Conservation (phyloP, 176 grass and related monocot species). For the Triticum dicoccoides region DNA sequence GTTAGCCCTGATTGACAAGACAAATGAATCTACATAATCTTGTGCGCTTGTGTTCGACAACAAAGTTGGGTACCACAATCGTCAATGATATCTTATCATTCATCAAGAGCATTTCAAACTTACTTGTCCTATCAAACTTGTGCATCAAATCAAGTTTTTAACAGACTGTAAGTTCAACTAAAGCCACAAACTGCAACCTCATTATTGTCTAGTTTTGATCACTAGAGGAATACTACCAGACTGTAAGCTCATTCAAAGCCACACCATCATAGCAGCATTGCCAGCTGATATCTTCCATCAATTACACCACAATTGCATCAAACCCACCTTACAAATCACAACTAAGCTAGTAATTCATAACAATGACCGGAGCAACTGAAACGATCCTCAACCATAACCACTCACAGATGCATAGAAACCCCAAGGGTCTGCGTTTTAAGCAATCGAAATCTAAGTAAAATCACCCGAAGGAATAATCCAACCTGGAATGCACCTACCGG, state of each 20-base stretch:
- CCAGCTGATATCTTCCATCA: neutral
- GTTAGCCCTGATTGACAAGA: neutral
- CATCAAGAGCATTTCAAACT: neutral
- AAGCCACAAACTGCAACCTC: neutral
- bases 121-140: neutral
- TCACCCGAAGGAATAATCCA: neutral
- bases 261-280: neutral
- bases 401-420: neutral
- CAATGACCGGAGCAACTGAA: neutral
- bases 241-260: neutral
- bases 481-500: neutral
- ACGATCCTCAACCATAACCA: neutral
- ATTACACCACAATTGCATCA: neutral
- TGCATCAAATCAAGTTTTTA: constrained; percentile 1
- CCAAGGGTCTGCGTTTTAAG: neutral
- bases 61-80: neutral
- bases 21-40: constrained; percentile 17
- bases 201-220: neutral
- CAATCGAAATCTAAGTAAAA: constrained; percentile 14
- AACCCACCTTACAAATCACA: neutral
- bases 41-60: neutral
- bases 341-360: neutral
- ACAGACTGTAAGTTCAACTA: neutral
- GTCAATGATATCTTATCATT: neutral
- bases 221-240: neutral